These are phyloP conservation scores for Euphorbia pulcherrima DNA, from an alignment of 345 rosid genomes.

Conservation along the genomic window DNA sequence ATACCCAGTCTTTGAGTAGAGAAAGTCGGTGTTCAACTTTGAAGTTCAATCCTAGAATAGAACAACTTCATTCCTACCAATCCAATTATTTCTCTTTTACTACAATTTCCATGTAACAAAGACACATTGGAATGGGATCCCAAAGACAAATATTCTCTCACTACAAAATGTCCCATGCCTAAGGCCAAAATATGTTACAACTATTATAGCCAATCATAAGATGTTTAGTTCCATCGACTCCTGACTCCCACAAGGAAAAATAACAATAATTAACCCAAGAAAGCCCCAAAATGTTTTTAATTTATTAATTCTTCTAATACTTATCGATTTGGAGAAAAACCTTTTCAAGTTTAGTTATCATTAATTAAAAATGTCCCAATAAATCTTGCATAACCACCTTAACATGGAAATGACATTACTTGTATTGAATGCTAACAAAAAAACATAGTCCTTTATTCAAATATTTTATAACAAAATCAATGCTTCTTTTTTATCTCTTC, in stretches of 20 bases:
- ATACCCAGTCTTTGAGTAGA: no score
- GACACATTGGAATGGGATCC: conserved; percentile 4
- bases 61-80: no score
- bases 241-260: not conserved
- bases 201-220: not conserved
- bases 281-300: not conserved
- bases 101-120: not conserved
- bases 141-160: not conserved
- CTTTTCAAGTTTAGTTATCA: not conserved
- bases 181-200: not conserved
- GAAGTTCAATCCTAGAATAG: not conserved
- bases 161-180: not conserved
- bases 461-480: not conserved
- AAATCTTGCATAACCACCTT: not conserved
- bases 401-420: not conserved
- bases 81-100: not conserved
- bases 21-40: no score
- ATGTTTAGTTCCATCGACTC: not conserved
- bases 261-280: not conserved
- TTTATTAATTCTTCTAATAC: not conserved
- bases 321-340: no score
- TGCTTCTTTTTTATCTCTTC: not conserved
- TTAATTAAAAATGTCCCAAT: not conserved
- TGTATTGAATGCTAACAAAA: not conserved
- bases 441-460: no score